Base-by-base conservation (phyloP, 2,329 filamentous ascomycete genomes). In the Arthrobotrys musiformis region DNA sequence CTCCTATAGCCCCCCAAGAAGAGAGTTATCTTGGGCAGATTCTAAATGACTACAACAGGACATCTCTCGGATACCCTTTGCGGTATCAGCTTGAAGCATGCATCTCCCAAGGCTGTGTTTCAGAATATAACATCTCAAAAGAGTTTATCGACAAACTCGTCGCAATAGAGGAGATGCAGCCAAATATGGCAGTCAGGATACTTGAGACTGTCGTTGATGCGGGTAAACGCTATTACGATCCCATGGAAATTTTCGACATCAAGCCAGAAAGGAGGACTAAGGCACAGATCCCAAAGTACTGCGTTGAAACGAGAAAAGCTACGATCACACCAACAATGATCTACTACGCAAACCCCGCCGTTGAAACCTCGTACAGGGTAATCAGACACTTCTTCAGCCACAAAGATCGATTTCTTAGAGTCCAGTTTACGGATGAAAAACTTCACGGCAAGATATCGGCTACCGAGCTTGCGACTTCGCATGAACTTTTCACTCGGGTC, bases 81-180 rank as follows among this genome's bases (percentile, higher is more conserved):
- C 88, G 93, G 15, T 99, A 98, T 81, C 93, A 97, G 82, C 87
- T 99, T 0, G 94, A 99, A 82, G 94, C 93, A 0, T 98, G 94
- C 82, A 87, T 98, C n/a, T 97, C 94, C 0, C 89, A 91, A 28
- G 90, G 90, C 0, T 86, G 89, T 24, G 84, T 99, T 11, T 91
- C 90, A 64, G 94, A 97, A 82, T 89, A 93, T 81, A 91, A 88
- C 54, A 87, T 98, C 50, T 87, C 85, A 0, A 82, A 83, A 0
- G 86, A 89, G 1, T 98, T 98, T 79, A 84, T 97, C 1, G 82
- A 86, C 28, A 86, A 84, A 46, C 86, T 98, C 2, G 82, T 84
- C 1, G 81, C 84, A 0, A 84, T 91, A 17, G 85, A 87, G 0
- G 81, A 84, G 1, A 73, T 83, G 19, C 81, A 84, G 56, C 15